Evolutionary conservation across 2,329 filamentous ascomycete species (phyloP).

Genomic region (Arthrobotrys conoides): DNA sequence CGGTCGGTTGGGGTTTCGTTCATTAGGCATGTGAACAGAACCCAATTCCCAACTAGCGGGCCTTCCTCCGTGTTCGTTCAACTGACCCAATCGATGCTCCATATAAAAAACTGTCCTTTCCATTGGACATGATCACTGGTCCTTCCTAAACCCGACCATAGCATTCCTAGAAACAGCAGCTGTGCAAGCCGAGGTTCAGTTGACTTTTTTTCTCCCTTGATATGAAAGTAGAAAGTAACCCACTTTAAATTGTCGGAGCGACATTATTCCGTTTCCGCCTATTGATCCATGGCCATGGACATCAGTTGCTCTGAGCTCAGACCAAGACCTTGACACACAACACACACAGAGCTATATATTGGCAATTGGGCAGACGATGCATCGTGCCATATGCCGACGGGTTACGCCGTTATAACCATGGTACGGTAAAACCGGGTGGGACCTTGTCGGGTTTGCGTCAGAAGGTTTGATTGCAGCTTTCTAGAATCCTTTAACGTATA

Average conservation of each 20-base stretch:
- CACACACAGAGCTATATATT: not conserved
- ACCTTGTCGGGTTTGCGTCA: conserved; percentile 2
- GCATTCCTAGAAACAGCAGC: conserved; percentile 25
- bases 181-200: conserved; percentile 21
- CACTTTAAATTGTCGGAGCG: not conserved
- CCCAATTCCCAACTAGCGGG: conserved; percentile 14
- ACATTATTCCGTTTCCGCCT: conserved; percentile 23
- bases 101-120: conserved; percentile 6
- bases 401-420: conserved; percentile 24
- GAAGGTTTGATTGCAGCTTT: conserved; percentile 9
- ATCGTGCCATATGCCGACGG: conserved; percentile 18
- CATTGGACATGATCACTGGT: conserved; percentile 12
- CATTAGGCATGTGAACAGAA: conserved; percentile 25
- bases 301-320: not conserved
- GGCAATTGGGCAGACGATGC: not conserved
- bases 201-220: not conserved
- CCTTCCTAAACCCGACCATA: conserved; percentile 16
- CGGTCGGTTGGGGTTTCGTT: conserved; percentile 17
- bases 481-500: conserved; percentile 6
- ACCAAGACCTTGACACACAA: not conserved
- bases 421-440: conserved; percentile 27
- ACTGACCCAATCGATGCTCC: conserved; percentile 16
- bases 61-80: conserved; percentile 20
- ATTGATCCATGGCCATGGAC: conserved; percentile 1
- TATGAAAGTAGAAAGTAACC: not conserved